Base-by-base conservation (phyloP, 495 filamentous ascomycete species). In the Penicillium atrosanguineum region DNA sequence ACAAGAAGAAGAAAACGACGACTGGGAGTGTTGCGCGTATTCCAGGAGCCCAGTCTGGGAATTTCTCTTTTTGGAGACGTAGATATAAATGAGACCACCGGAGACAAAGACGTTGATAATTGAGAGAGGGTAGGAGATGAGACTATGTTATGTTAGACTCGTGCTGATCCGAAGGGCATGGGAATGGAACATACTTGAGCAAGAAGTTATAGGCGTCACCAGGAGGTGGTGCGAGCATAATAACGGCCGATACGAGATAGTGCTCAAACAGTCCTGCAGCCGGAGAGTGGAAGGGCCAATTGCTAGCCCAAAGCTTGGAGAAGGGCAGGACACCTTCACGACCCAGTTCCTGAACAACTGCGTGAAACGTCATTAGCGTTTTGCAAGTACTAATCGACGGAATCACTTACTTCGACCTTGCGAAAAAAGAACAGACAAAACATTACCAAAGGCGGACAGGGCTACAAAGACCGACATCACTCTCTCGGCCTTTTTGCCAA, bases 401-500 rank as follows among this genome's bases (percentile, higher is more conserved):
- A 9, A 37, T 29, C 44, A 69, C 63, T 50, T 73, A 62, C 74
- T 75, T 46, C 85, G 77, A 18, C 82, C 81, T 60, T 88, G 85
- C 0, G 84, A 84, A 65, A 88, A 90, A 45, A 84, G 83, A 51
- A 88, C 83, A 36, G 78, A 78, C 36, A 89, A 67, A 28, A 89
- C 85, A 58, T 89, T 90, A 16, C 86, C 86, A 55, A 87, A 80
- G 9, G 84, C 84, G 31, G 84, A 87, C n/a, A 89, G 65, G 2
- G 86, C 86, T 15, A 89, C 86, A 44, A 89, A 87, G 31, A 85
- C 85, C 11, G 84, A 83, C 52, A 89, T 80, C 40, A 79, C 82
- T 44, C 75, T 77, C 58, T 83, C 80, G 0, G 79, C 80, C 6
- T 69, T 70, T 26, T 72, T 66, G 11, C 86, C 84, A 53, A 88